phyloP scores from a whole-genome alignment of 2,329 filamentous ascomycete genomes.

The Exophiala calicioides region DNA sequence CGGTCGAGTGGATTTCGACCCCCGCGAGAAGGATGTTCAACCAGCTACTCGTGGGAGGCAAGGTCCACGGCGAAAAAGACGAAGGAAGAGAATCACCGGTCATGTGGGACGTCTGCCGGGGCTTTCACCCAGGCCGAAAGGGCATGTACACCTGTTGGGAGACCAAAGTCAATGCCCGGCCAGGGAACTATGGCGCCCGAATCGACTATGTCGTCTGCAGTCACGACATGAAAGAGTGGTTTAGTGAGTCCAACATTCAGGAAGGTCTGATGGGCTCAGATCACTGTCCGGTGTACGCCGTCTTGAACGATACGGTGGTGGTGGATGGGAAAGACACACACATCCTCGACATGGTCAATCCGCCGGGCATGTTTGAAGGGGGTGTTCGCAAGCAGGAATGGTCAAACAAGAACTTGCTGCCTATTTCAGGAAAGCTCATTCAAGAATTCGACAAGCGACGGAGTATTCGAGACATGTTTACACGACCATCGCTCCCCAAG shows the following conservation, averaged over 20 bases:
- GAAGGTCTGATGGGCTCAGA: slow-evolving; percentile 92
- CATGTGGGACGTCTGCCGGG: slow-evolving; percentile 80
- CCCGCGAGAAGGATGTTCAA: slow-evolving; percentile 80
- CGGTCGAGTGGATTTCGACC: slow-evolving; percentile 70
- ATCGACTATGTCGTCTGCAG: slow-evolving; percentile 94
- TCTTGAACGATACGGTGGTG: slow-evolving; percentile 64
- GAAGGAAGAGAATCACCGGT: slow-evolving; percentile 69
- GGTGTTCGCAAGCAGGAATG: slow-evolving; percentile 69
- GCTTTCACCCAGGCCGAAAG: slow-evolving; percentile 73
- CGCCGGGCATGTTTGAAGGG: slow-evolving; percentile 66
- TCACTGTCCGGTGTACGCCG: slow-evolving; percentile 89
- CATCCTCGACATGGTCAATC: slow-evolving; percentile 76
- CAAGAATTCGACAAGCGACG: slow-evolving; percentile 83
- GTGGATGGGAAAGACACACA: slow-evolving; percentile 53
- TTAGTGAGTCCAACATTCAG: slow-evolving; percentile 80
- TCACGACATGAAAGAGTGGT: slow-evolving; percentile 75
- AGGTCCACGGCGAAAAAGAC: slow-evolving; percentile 66
- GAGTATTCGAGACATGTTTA: slow-evolving; percentile 93
- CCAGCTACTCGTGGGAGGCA: slow-evolving; percentile 74
- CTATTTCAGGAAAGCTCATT: slow-evolving; percentile 78
- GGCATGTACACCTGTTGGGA: slow-evolving; percentile 99
- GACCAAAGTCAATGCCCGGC: slow-evolving; percentile 90
- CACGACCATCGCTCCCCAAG: slow-evolving; percentile 45
- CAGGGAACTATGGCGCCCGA: slow-evolving; percentile 85
- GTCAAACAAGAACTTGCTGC: slow-evolving; percentile 65